phyloP scores from a whole-genome alignment of 2,329 filamentous ascomycete genomes.

The Cytospora piceicola region DNA sequence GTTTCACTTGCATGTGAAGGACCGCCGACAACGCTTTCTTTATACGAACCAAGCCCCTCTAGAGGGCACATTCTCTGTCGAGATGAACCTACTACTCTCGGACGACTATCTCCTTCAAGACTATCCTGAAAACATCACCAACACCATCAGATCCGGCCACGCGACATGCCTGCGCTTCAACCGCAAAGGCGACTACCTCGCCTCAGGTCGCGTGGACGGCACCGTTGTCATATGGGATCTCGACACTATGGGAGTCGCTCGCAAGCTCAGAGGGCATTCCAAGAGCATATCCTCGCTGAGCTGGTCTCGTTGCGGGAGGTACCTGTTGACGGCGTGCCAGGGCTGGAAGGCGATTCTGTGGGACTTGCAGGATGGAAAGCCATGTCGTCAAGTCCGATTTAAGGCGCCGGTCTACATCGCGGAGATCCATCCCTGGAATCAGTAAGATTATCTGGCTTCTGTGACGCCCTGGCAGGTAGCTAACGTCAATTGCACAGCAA shows the following conservation, averaged over 20 bases:
- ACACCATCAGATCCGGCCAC: slow-evolving; percentile 76
- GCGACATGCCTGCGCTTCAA: slow-evolving; percentile 81
- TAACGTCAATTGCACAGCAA: slow-evolving; percentile 56
- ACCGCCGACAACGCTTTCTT: background rate
- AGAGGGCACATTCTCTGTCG: slow-evolving; percentile 9
- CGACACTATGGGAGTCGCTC: slow-evolving; percentile 94
- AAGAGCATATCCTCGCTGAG: slow-evolving; percentile 92
- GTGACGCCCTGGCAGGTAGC: slow-evolving; percentile 8
- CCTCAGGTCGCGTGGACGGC: slow-evolving; percentile 91
- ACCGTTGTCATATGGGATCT: slow-evolving; percentile 96
- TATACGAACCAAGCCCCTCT: slow-evolving; percentile 12
- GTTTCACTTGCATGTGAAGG: background rate
- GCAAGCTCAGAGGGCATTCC: slow-evolving; percentile 91
- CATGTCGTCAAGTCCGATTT: slow-evolving; percentile 85
- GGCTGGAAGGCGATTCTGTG: slow-evolving; percentile 97
- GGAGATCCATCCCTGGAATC: slow-evolving; percentile 88
- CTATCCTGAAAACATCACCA: slow-evolving; percentile 87
- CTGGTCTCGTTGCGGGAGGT: slow-evolving; percentile 91
- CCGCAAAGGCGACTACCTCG: slow-evolving; percentile 90
- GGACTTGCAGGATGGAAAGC: slow-evolving; percentile 75
- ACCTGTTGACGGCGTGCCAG: slow-evolving; percentile 88
- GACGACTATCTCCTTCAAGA: slow-evolving; percentile 72
- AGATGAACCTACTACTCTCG: slow-evolving; percentile 64
- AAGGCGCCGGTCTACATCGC: slow-evolving; percentile 94
- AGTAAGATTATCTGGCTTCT: slow-evolving; percentile 57